phyloP scores from a whole-genome alignment of 441 rosid species.

The Brassica balearica region DNA sequence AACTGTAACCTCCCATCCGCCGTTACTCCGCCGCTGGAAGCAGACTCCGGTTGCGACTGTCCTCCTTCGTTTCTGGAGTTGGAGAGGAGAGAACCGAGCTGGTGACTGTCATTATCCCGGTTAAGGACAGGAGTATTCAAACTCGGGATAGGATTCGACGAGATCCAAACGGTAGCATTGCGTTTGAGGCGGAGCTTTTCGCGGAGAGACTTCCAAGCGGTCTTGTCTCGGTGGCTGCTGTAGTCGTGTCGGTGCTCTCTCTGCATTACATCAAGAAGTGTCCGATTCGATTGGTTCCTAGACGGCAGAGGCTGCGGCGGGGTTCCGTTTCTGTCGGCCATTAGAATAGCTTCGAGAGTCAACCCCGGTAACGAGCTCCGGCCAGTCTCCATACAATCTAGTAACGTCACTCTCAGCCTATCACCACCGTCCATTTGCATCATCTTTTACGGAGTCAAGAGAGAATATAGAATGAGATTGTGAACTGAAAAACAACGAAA shows the following conservation, averaged over 20 bases:
- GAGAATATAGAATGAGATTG: conserved; percentile 2
- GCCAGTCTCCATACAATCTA: conserved; percentile 56
- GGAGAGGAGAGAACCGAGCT: conserved; percentile 34
- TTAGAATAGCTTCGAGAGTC: conserved; percentile 57
- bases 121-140: conserved; percentile 46
- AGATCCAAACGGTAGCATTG: conserved; percentile 70
- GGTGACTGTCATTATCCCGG: conserved; percentile 33
- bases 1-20: conserved; percentile 34
- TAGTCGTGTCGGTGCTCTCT: conserved; percentile 52
- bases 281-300: conserved; percentile 45
- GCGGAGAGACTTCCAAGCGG: conserved; percentile 73
- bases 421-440: conserved; percentile 44
- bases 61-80: conserved; percentile 10
- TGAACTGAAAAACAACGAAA: background rate
- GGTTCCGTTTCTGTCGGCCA: conserved; percentile 40
- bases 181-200: conserved; percentile 80
- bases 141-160: conserved; percentile 55
- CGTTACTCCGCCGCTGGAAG: conserved; percentile 25
- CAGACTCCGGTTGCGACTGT: conserved; percentile 26
- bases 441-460: conserved; percentile 20
- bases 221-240: conserved; percentile 44
- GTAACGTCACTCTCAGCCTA: conserved; percentile 50
- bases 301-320: conserved; percentile 37
- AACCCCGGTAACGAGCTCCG: conserved; percentile 53
- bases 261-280: conserved; percentile 77